Evolutionary conservation across 1,284 basidiomycete species (phyloP).

Genomic region (Leccinum insolens): DNA sequence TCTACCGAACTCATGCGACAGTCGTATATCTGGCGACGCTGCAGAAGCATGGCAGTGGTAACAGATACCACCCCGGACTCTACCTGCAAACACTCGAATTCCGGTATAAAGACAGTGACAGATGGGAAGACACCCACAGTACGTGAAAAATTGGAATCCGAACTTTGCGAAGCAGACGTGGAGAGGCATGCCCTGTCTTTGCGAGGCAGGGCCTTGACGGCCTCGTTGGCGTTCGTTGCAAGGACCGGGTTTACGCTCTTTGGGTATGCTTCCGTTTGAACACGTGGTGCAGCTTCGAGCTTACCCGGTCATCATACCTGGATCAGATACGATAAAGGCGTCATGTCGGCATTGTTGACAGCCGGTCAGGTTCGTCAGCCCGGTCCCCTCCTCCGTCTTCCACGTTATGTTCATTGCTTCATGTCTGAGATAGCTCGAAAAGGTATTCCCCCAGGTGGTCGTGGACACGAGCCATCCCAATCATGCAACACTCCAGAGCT

Average conservation of each 20-base stretch:
- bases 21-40: background rate
- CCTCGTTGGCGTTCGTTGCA: constrained; percentile 31
- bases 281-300: background rate
- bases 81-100: constrained; percentile 1
- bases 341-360: constrained; percentile 33
- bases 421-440: constrained; percentile 13
- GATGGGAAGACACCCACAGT: constrained; percentile 16
- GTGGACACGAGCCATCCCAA: constrained; percentile 32
- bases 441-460: constrained; percentile 30
- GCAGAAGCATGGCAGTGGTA: background rate
- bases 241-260: constrained; percentile 36
- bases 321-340: constrained; percentile 35
- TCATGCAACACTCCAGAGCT: constrained; percentile 36
- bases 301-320: constrained; percentile 3
- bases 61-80: background rate
- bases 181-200: constrained; percentile 24
- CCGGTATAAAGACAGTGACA: background rate
- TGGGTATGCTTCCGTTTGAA: constrained; percentile 24
- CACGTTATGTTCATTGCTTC: background rate
- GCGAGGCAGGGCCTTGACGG: constrained; percentile 28
- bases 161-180: constrained; percentile 24
- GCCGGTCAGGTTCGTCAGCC: constrained; percentile 22
- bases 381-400: background rate
- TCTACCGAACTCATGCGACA: constrained; percentile 1
- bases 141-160: background rate